phyloP scores from a whole-genome alignment of 352 stramenopile genomes.

The Halophytophthora batemanensis region DNA sequence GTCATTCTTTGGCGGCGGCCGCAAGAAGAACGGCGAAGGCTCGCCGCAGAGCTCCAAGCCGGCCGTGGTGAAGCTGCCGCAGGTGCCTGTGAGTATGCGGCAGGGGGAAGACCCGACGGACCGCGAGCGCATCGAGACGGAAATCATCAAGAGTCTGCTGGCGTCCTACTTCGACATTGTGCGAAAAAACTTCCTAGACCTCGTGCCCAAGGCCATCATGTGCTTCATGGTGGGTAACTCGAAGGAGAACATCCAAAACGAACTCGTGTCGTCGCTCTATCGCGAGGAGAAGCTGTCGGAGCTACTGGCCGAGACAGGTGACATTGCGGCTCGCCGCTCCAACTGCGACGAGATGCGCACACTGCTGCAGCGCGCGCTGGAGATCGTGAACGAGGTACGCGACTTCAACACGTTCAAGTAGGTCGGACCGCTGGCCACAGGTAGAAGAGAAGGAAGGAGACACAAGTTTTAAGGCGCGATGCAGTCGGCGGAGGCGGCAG shows the following conservation, averaged over 20 bases:
- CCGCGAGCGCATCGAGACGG: conserved; percentile 95
- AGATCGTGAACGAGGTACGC: conserved; percentile 98
- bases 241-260: conserved; percentile 97
- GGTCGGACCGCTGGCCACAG: background rate
- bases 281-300: conserved; percentile 95
- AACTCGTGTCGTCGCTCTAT: conserved; percentile 96
- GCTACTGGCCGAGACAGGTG: conserved; percentile 93
- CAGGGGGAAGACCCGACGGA: conserved; percentile 95
- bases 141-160: conserved; percentile 98
- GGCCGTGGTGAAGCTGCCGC: conserved; percentile 92
- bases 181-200: conserved; percentile 98
- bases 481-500: too few relatives aligned
- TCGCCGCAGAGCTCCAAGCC: conserved; percentile 27
- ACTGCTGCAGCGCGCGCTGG: conserved; percentile 92
- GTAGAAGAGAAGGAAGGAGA: too few relatives aligned
- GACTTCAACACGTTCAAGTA: conserved; percentile 98
- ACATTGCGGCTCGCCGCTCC: conserved; percentile 93
- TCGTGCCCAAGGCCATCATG: conserved; percentile 99
- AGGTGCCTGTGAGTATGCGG: conserved; percentile 95
- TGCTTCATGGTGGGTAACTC: conserved; percentile 95
- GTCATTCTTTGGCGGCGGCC: conserved; percentile 71
- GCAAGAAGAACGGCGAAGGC: conserved; percentile 51
- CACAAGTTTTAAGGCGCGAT: too few relatives aligned
- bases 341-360: conserved; percentile 97
- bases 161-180: conserved; percentile 99